phyloP scores from a whole-genome alignment of 345 rosid species.

The Arabis alpina region DNA sequence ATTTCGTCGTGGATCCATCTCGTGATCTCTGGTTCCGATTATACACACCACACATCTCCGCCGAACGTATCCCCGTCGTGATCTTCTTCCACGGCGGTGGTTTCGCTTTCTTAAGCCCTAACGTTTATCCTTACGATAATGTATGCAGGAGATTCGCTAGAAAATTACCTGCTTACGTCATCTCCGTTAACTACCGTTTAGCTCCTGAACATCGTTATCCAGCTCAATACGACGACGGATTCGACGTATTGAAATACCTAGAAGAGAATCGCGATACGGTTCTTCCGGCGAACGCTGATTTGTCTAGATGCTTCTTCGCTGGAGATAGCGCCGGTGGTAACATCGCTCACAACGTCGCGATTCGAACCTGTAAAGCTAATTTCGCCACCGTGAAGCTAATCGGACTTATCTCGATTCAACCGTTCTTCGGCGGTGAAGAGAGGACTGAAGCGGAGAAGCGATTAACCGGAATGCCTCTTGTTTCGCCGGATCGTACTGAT shows the following conservation, averaged over 20 bases:
- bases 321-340: slow-evolving; percentile 93
- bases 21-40: slow-evolving; percentile 85
- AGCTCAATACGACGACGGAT: slow-evolving; percentile 76
- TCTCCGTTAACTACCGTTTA: slow-evolving; percentile 82
- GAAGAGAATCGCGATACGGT: slow-evolving; percentile 41
- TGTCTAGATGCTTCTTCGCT: slow-evolving; percentile 60
- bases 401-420: slow-evolving; percentile 73
- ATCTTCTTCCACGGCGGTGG: slow-evolving; percentile 92
- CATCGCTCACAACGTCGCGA: slow-evolving; percentile 73
- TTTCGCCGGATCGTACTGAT: slow-evolving; percentile 55
- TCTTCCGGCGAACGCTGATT: slow-evolving; percentile 62
- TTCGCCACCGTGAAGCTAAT: slow-evolving; percentile 43
- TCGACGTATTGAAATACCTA: slow-evolving; percentile 61
- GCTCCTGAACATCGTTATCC: slow-evolving; percentile 79
- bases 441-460: slow-evolving; percentile 68
- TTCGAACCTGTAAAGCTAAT: slow-evolving; percentile 37
- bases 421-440: slow-evolving; percentile 81
- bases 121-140: slow-evolving; percentile 53
- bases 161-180: slow-evolving; percentile 55
- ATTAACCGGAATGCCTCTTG: slow-evolving; percentile 42
- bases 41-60: slow-evolving; percentile 47
- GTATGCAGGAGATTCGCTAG: slow-evolving; percentile 70
- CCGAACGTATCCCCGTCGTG: slow-evolving; percentile 57
- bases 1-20: slow-evolving; percentile 56
- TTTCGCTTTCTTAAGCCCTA: slow-evolving; percentile 65